These are phyloP conservation scores for Amaranthus hypochondriacus DNA, from an alignment of 148 eudicot genomes.

Conservation along the genomic window DNA sequence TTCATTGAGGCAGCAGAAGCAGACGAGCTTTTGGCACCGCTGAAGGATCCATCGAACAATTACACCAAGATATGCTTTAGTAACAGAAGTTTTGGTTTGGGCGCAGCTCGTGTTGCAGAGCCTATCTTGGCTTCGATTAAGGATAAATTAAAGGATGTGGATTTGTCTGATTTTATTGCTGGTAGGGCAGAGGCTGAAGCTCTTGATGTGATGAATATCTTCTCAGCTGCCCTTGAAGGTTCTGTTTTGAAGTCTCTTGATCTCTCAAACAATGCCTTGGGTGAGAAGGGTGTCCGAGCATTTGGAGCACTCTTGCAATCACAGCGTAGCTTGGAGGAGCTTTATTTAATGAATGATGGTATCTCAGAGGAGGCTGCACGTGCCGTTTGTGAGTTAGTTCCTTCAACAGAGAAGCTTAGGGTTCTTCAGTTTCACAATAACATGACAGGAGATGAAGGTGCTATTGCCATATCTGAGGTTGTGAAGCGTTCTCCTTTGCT, in stretches of 20 bases:
- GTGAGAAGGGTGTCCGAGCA: slow-evolving; percentile 79
- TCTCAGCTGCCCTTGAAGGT: slow-evolving; percentile 59
- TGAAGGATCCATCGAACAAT: slow-evolving; percentile 42
- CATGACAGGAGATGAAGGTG: slow-evolving; percentile 79
- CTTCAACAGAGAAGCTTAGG: slow-evolving; percentile 50
- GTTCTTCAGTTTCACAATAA: slow-evolving; percentile 70
- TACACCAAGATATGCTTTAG: slow-evolving; percentile 68
- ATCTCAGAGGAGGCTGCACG: slow-evolving; percentile 74
- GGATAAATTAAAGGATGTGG: slow-evolving; percentile 57
- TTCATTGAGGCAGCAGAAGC: slow-evolving; percentile 62
- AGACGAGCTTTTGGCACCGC: slow-evolving; percentile 47
- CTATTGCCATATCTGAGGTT: slow-evolving; percentile 53
- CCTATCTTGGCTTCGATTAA: slow-evolving; percentile 49
- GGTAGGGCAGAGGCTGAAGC: slow-evolving; percentile 77
- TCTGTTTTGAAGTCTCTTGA: slow-evolving; percentile 45
- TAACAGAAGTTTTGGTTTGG: slow-evolving; percentile 67
- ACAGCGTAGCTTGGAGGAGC: slow-evolving; percentile 63
- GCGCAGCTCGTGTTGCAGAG: slow-evolving; percentile 60
- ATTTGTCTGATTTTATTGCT: slow-evolving; percentile 70
- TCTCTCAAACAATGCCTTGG: slow-evolving; percentile 71
- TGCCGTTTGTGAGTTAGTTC: slow-evolving; percentile 55
- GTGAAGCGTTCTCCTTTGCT: slow-evolving; percentile 48
- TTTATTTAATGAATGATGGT: slow-evolving; percentile 66
- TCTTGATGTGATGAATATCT: slow-evolving; percentile 65
- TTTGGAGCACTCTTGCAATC: slow-evolving; percentile 55